Evolutionary conservation across 345 rosid genomes (phyloP).

Genomic region (Luvunga scandens): DNA sequence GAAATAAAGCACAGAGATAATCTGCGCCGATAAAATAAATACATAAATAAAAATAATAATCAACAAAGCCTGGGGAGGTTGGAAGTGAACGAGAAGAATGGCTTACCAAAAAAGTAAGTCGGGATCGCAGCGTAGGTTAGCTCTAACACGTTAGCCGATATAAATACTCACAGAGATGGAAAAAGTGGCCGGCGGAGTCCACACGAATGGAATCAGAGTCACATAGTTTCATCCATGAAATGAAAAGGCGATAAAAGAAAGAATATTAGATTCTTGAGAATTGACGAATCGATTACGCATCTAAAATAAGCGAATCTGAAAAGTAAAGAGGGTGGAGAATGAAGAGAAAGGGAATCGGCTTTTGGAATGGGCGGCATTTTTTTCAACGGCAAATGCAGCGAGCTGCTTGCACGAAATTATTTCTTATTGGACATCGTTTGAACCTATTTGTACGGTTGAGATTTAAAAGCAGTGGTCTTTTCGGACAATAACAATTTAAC

Average conservation of each 20-base stretch:
- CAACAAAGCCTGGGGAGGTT: neutral
- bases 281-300: neutral
- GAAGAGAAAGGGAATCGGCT: neutral
- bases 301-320: neutral
- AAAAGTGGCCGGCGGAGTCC: neutral
- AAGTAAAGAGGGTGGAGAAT: neutral
- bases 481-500: neutral
- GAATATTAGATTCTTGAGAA: neutral
- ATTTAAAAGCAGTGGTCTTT: neutral
- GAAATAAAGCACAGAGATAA: constrained; percentile 7
- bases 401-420: neutral
- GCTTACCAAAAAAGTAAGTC: constrained; percentile 4
- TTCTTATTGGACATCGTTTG: neutral
- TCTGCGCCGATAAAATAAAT: neutral
- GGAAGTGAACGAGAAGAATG: neutral
- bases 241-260: neutral
- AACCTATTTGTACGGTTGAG: neutral
- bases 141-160: neutral
- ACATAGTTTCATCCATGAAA: neutral
- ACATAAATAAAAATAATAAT: neutral
- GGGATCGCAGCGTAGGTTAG: constrained; percentile 19
- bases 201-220: constrained; percentile 13
- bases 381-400: neutral
- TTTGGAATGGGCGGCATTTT: neutral
- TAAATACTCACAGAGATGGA: neutral